phyloP scores from a whole-genome alignment of 2,329 filamentous ascomycete species.

The Alternaria metachromatica region DNA sequence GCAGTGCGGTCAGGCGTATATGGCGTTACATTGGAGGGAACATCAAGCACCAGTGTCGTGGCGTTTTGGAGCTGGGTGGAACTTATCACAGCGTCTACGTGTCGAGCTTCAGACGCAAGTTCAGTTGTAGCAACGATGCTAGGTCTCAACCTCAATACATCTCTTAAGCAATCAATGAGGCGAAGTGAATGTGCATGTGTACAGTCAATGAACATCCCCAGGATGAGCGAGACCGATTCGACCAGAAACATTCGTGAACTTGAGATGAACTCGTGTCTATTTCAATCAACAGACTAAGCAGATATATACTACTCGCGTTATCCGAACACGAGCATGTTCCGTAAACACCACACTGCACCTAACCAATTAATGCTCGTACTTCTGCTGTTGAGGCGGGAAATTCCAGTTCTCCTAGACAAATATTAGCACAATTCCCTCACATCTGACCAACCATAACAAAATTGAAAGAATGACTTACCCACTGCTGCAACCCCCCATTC shows the following conservation, averaged over 20 bases:
- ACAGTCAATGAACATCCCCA: neutral
- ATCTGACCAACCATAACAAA: neutral
- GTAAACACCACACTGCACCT: neutral
- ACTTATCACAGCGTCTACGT: neutral
- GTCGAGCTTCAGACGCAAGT: neutral
- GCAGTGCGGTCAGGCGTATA: slow-evolving; percentile 31
- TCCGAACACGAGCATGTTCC: neutral
- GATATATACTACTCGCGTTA: neutral
- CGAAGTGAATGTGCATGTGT: neutral
- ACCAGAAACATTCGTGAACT: neutral
- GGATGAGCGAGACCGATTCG: neutral
- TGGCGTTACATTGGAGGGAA: slow-evolving; percentile 10
- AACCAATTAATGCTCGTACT: slow-evolving; percentile 21
- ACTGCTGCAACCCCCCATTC: slow-evolving; percentile 37
- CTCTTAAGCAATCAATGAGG: neutral
- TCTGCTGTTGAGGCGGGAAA: slow-evolving; percentile 32
- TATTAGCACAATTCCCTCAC: neutral
- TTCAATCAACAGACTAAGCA: neutral
- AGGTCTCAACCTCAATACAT: neutral
- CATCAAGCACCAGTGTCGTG: neutral
- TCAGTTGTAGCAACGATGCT: neutral
- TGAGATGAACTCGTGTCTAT: neutral
- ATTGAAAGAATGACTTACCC: slow-evolving; percentile 30
- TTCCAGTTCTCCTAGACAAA: slow-evolving; percentile 36
- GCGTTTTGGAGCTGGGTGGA: slow-evolving; percentile 7